phyloP scores from a whole-genome alignment of 2,329 filamentous ascomycete genomes.

The Epichloe coenophiala region DNA sequence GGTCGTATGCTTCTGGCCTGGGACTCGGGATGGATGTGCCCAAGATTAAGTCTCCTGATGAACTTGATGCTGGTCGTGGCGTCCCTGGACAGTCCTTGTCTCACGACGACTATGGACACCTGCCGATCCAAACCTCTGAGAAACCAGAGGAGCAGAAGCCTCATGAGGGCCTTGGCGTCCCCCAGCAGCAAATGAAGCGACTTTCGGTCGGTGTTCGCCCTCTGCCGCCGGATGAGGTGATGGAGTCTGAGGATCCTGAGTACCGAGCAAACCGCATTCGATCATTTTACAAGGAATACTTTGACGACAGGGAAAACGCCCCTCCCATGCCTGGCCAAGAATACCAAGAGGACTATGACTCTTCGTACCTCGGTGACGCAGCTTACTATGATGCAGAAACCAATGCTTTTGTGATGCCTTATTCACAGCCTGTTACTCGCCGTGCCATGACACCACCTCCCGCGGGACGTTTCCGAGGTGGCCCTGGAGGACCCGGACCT shows the following conservation, averaged over 20 bases:
- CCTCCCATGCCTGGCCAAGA: constrained; percentile 27
- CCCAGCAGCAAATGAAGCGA: constrained; percentile 38
- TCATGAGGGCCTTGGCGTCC: constrained; percentile 34
- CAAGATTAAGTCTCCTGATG: constrained; percentile 14
- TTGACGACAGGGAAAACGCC: constrained; percentile 60
- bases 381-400: constrained; percentile 52
- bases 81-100: constrained; percentile 3
- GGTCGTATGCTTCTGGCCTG: constrained; percentile 18
- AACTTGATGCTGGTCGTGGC: constrained; percentile 5
- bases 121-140: constrained; percentile 17
- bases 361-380: constrained; percentile 55
- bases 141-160: constrained; percentile 22
- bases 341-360: constrained; percentile 67
- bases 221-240: constrained; percentile 71
- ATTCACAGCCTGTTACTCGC: constrained; percentile 70
- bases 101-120: constrained; percentile 9
- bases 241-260: constrained; percentile 76
- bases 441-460: constrained; percentile 95
- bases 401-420: constrained; percentile 66
- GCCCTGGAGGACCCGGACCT: constrained; percentile 16
- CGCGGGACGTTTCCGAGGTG: constrained; percentile 31
- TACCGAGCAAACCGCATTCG: constrained; percentile 89
- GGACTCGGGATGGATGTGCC: constrained; percentile 24
- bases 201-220: constrained; percentile 68
- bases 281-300: constrained; percentile 99